Conservation (phyloP, 352 stramenopile species). For the Hyaloperonospora brassicae region DNA sequence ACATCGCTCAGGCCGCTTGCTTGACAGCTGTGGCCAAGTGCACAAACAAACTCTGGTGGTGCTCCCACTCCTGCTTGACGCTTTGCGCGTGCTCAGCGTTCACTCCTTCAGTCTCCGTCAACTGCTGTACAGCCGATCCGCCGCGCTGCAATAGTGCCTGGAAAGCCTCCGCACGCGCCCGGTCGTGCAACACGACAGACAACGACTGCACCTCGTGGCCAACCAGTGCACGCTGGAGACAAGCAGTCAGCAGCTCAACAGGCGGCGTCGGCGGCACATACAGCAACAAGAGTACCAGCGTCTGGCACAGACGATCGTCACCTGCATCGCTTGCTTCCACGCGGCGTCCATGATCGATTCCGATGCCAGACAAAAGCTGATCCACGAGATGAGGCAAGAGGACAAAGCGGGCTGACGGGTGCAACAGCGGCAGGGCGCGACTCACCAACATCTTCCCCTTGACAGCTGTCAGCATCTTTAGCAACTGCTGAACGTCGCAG, state of each 20-base stretch:
- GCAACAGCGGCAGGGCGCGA: conserved; percentile 63
- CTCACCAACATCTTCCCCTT: conserved; percentile 78
- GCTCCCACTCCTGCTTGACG: conserved; percentile 57
- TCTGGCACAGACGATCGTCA: conserved; percentile 64
- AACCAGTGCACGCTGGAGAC: conserved; percentile 46
- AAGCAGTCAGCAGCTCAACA: conserved; percentile 56
- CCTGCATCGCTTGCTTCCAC: conserved; percentile 26
- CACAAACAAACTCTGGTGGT: conserved; percentile 62
- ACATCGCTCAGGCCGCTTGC: conserved; percentile 32
- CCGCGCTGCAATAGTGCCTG: conserved; percentile 72
- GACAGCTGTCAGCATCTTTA: conserved; percentile 41
- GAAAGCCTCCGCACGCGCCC: conserved; percentile 54
- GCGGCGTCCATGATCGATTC: conserved; percentile 24
- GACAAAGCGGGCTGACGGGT: conserved; percentile 73
- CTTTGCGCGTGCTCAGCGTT: conserved; percentile 20
- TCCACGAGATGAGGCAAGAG: conserved; percentile 62
- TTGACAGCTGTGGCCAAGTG: conserved; percentile 74
- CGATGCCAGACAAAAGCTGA: conserved; percentile 39
- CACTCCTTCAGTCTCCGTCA: conserved; percentile 22
- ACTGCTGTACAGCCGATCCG: conserved; percentile 41
- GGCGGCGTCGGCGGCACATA: conserved; percentile 71
- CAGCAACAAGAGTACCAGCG: conserved; percentile 70
- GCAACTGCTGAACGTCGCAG: conserved; percentile 48
- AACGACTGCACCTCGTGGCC: conserved; percentile 54
- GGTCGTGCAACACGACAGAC: conserved; percentile 65